Percentiles rank a stretch among this genome's conserved stretches.
These are phyloP conservation scores for Cymbopogon flexuosus DNA, from an alignment of 202 grass and related monocot genomes.

Conservation along the genomic window DNA sequence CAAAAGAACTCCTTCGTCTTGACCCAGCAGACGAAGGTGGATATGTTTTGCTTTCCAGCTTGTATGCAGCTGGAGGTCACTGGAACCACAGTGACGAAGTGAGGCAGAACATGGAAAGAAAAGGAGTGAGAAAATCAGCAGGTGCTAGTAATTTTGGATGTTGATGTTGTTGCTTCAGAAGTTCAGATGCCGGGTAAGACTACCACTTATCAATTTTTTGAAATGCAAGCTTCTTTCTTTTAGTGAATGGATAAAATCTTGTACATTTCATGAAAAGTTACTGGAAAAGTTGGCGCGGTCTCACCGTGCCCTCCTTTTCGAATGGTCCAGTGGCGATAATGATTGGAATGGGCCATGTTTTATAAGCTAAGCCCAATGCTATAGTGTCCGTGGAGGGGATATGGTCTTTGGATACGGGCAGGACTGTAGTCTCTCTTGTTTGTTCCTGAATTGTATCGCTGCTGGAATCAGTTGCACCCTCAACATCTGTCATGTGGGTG, in stretches of 20 bases:
- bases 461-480: not conserved
- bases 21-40: slow-evolving; percentile 48
- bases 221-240: not conserved
- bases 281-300: not conserved
- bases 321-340: not conserved
- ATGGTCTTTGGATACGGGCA: not conserved
- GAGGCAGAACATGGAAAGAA: slow-evolving; percentile 45
- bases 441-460: not conserved
- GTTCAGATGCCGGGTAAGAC: slow-evolving; percentile 8
- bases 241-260: not conserved
- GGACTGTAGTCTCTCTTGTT: not conserved
- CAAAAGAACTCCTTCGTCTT: slow-evolving; percentile 40
- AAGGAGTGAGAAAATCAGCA: slow-evolving; percentile 46
- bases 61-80: slow-evolving; percentile 51
- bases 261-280: not conserved
- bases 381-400: not conserved
- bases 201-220: not conserved
- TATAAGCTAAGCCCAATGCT: not conserved
- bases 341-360: not conserved
- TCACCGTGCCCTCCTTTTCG: not conserved
- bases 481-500: not conserved
- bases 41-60: slow-evolving; percentile 52
- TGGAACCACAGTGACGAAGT: slow-evolving; percentile 44
- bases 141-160: slow-evolving; percentile 36
- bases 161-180: slow-evolving; percentile 33